Conservation (phyloP, 108 stramenopile species). For the Stephanodiscus triporus region DNA sequence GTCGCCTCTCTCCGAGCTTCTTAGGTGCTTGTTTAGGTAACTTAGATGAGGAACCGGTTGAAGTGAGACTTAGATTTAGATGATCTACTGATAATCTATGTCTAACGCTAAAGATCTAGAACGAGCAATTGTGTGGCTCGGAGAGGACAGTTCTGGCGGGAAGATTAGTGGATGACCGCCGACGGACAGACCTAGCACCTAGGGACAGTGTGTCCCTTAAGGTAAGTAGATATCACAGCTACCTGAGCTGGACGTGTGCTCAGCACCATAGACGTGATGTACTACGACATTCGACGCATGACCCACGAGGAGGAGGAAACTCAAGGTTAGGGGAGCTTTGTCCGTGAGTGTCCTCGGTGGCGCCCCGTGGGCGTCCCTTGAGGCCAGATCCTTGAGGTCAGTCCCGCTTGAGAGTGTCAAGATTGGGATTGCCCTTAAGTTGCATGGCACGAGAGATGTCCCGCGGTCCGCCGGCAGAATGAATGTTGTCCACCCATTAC, state of each 20-base stretch:
- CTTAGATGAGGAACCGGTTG: no score
- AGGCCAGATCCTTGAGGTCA: constrained; percentile 18
- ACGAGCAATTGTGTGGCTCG: no score
- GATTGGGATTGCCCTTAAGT: neutral
- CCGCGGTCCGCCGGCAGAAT: neutral
- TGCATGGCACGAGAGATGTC: neutral
- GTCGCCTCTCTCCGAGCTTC: no score
- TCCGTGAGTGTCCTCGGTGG: constrained; percentile 10
- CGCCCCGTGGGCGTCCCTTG: neutral
- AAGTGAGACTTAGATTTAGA: no score
- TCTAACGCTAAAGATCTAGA: no score
- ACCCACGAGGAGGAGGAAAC: constrained; percentile 43
- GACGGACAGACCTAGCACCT: no score
- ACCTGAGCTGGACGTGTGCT: constrained; percentile 71
- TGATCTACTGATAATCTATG: no score
- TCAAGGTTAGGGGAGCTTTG: constrained; percentile 38
- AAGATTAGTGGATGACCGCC: no score
- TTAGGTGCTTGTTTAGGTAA: no score
- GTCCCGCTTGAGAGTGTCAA: constrained; percentile 19
- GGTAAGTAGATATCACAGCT: no score
- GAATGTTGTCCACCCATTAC: constrained; percentile 10
- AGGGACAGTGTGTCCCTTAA: no score
- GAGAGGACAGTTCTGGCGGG: no score
- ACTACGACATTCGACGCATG: constrained; percentile 62
- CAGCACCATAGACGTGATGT: constrained; percentile 65